Conservation (phyloP, 306 rosid species). For the Dryas octopetala region DNA sequence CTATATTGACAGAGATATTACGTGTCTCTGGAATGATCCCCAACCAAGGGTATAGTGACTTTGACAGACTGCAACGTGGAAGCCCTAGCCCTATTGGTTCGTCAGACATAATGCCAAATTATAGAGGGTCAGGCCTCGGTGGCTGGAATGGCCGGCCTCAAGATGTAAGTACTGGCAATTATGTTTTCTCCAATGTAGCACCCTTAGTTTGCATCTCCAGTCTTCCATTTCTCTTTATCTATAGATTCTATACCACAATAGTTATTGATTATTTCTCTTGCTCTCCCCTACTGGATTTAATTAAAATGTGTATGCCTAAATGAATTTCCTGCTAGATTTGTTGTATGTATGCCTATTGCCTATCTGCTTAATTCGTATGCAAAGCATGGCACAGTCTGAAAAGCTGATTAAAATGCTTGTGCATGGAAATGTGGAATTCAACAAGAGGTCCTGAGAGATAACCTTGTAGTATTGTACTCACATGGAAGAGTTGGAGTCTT, state of each 20-base stretch:
- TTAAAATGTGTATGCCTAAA: slow-evolving; percentile 1
- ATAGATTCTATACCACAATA: neutral
- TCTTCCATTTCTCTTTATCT: slow-evolving; percentile 7
- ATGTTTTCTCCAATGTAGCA: neutral
- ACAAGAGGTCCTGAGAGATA: slow-evolving; percentile 6
- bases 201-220: neutral
- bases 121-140: slow-evolving; percentile 61
- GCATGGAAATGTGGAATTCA: slow-evolving; percentile 2
- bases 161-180: slow-evolving; percentile 49
- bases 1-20: slow-evolving; percentile 72
- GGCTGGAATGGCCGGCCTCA: slow-evolving; percentile 82
- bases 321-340: slow-evolving; percentile 7
- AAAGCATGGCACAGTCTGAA: neutral
- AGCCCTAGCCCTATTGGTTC: slow-evolving; percentile 98
- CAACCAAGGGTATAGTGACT: slow-evolving; percentile 93
- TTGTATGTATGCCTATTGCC: neutral
- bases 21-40: slow-evolving; percentile 92
- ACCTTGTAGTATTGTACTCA: slow-evolving; percentile 2
- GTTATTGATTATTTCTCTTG: slow-evolving; percentile 5
- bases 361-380: neutral
- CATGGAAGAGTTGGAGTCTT: slow-evolving; percentile 20
- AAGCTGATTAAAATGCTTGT: neutral
- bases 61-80: slow-evolving; percentile 86
- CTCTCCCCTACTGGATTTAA: neutral
- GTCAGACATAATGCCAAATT: slow-evolving; percentile 76